Evolutionary conservation across 2,329 filamentous ascomycete genomes (phyloP).

Genomic region (Westerdykella aurantiaca): DNA sequence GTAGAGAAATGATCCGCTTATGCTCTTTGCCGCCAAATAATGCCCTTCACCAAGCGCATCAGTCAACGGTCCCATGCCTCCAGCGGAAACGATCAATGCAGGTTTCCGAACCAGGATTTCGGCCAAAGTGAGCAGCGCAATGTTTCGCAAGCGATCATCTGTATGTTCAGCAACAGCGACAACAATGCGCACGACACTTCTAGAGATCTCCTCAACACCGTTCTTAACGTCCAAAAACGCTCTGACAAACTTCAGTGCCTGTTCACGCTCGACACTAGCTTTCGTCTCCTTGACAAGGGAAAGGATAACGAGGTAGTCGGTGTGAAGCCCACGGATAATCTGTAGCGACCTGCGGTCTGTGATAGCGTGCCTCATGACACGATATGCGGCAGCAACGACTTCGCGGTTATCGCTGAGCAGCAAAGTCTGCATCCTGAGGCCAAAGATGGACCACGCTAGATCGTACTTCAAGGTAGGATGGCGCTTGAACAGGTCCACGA

Average conservation of each 20-base stretch:
- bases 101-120: conserved; percentile 88
- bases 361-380: conserved; percentile 89
- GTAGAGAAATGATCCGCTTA: conserved; percentile 82
- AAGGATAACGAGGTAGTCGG: conserved; percentile 84
- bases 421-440: conserved; percentile 89
- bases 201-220: conserved; percentile 79
- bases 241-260: conserved; percentile 92
- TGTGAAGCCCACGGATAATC: conserved; percentile 81
- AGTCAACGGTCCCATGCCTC: conserved; percentile 80
- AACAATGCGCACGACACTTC: conserved; percentile 80
- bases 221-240: conserved; percentile 95
- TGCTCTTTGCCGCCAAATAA: conserved; percentile 86
- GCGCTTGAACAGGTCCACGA: conserved; percentile 94
- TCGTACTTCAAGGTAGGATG: conserved; percentile 94
- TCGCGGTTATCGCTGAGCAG: conserved; percentile 92
- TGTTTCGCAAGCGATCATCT: conserved; percentile 79
- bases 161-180: conserved; percentile 83
- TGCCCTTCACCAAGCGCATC: conserved; percentile 85
- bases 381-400: conserved; percentile 89
- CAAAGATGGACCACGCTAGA: conserved; percentile 91
- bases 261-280: conserved; percentile 93
- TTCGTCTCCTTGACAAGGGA: conserved; percentile 95
- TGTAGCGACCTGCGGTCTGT: conserved; percentile 85
- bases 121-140: conserved; percentile 86
- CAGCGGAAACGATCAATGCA: conserved; percentile 70